phyloP scores from a whole-genome alignment of 176 grass and related monocot species.

The Oryza longistaminata region DNA sequence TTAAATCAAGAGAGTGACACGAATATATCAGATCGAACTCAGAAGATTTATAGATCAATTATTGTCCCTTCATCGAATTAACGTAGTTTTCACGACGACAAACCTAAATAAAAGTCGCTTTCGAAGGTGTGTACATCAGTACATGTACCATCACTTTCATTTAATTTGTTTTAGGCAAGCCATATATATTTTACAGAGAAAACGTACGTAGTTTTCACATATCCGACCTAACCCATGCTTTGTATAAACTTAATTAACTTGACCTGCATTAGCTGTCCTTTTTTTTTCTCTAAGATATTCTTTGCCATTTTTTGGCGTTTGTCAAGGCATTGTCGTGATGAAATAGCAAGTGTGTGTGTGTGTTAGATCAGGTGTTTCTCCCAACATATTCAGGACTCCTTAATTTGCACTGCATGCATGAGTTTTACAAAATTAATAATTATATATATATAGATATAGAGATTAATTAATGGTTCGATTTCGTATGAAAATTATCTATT shows the following conservation, averaged over 20 bases:
- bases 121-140: no score
- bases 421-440: no score
- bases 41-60: neutral
- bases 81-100: neutral
- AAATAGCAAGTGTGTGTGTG: no score
- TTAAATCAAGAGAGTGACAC: neutral
- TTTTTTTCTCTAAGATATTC: neutral
- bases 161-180: neutral
- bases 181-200: neutral
- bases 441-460: no score
- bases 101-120: neutral
- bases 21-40: neutral
- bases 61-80: neutral
- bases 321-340: neutral
- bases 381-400: no score
- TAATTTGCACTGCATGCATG: no score
- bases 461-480: no score
- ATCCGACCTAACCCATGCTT: neutral
- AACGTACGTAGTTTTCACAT: neutral
- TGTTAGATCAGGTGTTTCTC: no score
- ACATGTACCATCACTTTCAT: neutral
- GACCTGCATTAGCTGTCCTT: neutral
- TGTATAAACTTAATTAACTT: neutral
- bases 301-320: neutral
- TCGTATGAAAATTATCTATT: no score